A percentile compares a stretch with the other conserved stretches of the same genome.
phyloP scores from a whole-genome alignment of 306 rosid genomes.

The Ormosia emarginata region DNA sequence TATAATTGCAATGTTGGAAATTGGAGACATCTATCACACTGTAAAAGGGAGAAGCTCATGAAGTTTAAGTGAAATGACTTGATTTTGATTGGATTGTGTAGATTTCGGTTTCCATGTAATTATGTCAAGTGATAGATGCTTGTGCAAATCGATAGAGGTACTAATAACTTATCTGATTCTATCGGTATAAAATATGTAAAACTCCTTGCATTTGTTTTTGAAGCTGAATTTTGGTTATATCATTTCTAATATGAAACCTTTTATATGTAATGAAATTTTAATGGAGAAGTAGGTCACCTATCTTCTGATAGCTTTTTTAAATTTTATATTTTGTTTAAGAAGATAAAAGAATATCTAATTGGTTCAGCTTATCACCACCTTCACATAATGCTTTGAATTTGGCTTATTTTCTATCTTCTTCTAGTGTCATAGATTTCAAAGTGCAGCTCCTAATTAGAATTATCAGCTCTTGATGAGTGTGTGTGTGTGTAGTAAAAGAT shows the following conservation, averaged over 20 bases:
- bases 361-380: background rate
- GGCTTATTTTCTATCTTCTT: background rate
- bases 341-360: background rate
- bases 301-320: background rate
- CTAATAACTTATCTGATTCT: background rate
- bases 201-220: background rate
- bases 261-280: background rate
- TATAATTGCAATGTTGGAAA: background rate
- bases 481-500: background rate
- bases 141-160: background rate
- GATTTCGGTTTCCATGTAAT: background rate
- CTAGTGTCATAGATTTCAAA: background rate
- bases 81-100: background rate
- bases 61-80: constrained; percentile 5
- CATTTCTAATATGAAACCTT: background rate
- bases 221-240: background rate
- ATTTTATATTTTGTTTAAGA: background rate
- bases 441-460: background rate
- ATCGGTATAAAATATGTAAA: background rate
- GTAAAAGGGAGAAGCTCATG: background rate
- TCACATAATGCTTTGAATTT: background rate
- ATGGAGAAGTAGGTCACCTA: background rate
- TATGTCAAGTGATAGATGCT: background rate
- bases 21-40: background rate
- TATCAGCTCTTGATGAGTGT: background rate